phyloP scores from a whole-genome alignment of 2,329 filamentous ascomycete species.

The Diaporthe aspalathi region DNA sequence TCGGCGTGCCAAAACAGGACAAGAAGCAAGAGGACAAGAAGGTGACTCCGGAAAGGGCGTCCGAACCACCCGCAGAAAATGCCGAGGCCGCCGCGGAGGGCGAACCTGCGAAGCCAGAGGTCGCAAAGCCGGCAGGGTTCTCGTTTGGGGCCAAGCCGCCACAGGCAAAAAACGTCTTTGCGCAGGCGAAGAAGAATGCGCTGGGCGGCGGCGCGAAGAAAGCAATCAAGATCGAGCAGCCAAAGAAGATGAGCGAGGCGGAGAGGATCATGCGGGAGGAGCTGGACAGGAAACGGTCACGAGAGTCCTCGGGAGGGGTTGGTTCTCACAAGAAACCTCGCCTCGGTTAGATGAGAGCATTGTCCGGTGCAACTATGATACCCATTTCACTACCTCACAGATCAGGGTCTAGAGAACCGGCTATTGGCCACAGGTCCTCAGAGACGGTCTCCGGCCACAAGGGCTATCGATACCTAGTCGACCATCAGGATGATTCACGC shows the following conservation, averaged over 20 bases:
- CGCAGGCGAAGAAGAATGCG: constrained; percentile 75
- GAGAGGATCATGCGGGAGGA: constrained; percentile 92
- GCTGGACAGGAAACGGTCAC: constrained; percentile 75
- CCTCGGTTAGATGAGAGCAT: constrained; percentile 29
- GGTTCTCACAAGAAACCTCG: constrained; percentile 63
- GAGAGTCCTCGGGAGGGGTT: constrained; percentile 59
- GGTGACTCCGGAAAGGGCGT: constrained; percentile 36
- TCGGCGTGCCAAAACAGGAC: constrained; percentile 60
- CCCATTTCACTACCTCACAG: background rate
- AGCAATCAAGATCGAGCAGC: constrained; percentile 64
- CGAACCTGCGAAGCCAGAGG: constrained; percentile 38
- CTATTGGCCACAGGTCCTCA: no score
- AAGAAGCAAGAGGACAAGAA: constrained; percentile 41
- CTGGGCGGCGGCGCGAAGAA: constrained; percentile 72
- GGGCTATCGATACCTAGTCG: background rate
- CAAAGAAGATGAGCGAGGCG: constrained; percentile 88
- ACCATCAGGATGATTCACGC: background rate
- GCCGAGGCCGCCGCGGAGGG: constrained; percentile 2
- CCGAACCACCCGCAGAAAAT: constrained; percentile 29
- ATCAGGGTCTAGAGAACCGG: background rate
- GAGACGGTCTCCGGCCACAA: background rate
- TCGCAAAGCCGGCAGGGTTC: constrained; percentile 65
- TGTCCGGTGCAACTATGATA: constrained; percentile 32
- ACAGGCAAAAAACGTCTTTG: constrained; percentile 83
- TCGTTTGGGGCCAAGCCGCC: constrained; percentile 71